Evolutionary conservation across 2,329 filamentous ascomycete species (phyloP), one percentile per base, ranked within the genome.

Genomic region (Cercospora berteroae): DNA sequence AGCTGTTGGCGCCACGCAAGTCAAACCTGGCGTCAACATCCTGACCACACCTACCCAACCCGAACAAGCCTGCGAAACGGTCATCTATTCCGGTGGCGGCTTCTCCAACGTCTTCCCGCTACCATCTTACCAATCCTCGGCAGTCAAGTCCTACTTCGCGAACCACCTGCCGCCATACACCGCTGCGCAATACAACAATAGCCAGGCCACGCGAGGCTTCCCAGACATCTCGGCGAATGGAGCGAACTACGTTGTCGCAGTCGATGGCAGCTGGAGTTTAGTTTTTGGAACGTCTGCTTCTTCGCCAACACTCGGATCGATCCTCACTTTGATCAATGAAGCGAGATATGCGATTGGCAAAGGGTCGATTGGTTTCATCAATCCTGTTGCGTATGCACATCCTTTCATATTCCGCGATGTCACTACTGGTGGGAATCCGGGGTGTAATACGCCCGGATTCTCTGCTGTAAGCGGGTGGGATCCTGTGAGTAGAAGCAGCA

Each of bases 261-360:
- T 83, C 33, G 75, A 83, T 58, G 82, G 82, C 20, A 72, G 74
- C 5, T 82, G 82, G 64, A 70, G 72, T 0, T 76, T 82, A 29
- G 79, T 83, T 0, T 84, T 79, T 60, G 86, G 85, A 13, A 88
- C 86, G 0, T 84, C 82, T 60, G 83, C 84, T 7, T 81, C 81
- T 2, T 74, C 82, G 33, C 85, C 85, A 0, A 81, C 84, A 1
- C 82, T 83, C 69, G 83, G 80, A 0, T 76, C 81, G 0, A 79
- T 85, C 44, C 72, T 87, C 29, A 86, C 82, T 1, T 72, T 84
- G 25, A 76, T 82, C 71, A 82, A 82, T 63, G 77, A 81, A 65
- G 79, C 75, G n/a, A 71, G 80, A 18, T 63, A 76, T 36, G 69
- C 74, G 39, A 56, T 65, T 13, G 79, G 79, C 25, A 82, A 82